Base-by-base conservation (phyloP, 441 rosid species). In the Pelargonium myrrhifolium region DNA sequence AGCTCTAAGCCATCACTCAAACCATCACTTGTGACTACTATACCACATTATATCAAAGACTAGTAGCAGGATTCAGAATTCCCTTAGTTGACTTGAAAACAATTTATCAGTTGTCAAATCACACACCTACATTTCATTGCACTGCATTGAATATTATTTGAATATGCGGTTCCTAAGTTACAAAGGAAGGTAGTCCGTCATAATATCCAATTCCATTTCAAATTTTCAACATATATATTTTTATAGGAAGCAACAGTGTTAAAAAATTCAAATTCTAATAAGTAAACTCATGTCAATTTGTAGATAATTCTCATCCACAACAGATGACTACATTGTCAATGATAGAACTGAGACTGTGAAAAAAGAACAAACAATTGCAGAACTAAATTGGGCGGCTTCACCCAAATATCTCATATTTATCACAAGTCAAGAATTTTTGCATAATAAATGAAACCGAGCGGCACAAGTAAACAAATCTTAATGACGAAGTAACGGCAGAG, bases 381-480 rank as follows among this genome's bases (percentile, higher is more conserved):
- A n/a, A n/a, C n/a, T n/a, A n/a, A n/a, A n/a, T n/a, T n/a, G n/a
- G n/a, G n/a, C n/a, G n/a, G n/a, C n/a, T n/a, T n/a, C n/a, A n/a
- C n/a, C n/a, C n/a, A n/a, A n/a, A n/a, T n/a, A n/a, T n/a, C n/a
- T n/a, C n/a, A n/a, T n/a, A n/a, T n/a, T n/a, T n/a, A n/a, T n/a
- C n/a, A n/a, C n/a, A n/a, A n/a, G n/a, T n/a, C n/a, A n/a, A n/a
- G n/a, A n/a, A n/a, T n/a, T n/a, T n/a, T n/a, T n/a, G n/a, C n/a
- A n/a, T n/a, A n/a, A n/a, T n/a, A n/a, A n/a, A n/a, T n/a, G n/a
- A n/a, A n/a, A n/a, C n/a, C n/a, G n/a, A 70, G 72, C 55, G 26
- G 67, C 60, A 59, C 10, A 55, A 40, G 60, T 21, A 58, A 35
- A 0, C 39, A 67, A 15, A 65, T 55, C 60, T 55, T 28, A 67